phyloP scores from a whole-genome alignment of 192 early-diverging fungal species.

The Linnemannia exigua region DNA sequence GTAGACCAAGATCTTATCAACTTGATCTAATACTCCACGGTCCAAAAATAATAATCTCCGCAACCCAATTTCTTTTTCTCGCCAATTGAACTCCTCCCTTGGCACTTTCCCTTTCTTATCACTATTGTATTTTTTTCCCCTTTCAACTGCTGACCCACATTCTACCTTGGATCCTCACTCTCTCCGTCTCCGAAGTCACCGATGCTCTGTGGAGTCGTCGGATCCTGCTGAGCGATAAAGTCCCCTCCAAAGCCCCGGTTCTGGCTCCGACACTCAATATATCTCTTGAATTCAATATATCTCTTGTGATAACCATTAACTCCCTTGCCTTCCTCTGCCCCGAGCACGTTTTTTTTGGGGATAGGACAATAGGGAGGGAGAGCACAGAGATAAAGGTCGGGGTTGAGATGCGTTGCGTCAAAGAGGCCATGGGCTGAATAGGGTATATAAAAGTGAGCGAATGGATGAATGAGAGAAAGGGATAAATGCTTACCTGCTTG shows the following conservation, averaged over 20 bases:
- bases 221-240: not conserved
- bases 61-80: slow-evolving; percentile 14
- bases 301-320: not conserved
- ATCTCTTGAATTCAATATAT: not conserved
- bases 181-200: not conserved
- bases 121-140: not conserved
- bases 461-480: not conserved
- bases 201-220: slow-evolving; percentile 3
- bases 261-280: not conserved
- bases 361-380: not conserved
- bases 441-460: no score
- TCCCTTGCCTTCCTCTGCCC: not conserved
- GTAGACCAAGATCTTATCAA: slow-evolving; percentile 38
- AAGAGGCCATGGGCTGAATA: not conserved
- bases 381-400: slow-evolving; percentile 4
- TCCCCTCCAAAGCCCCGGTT: not conserved
- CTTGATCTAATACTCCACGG: slow-evolving; percentile 5
- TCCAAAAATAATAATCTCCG: slow-evolving; percentile 45
- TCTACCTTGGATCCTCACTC: not conserved
- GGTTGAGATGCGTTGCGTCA: not conserved
- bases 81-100: slow-evolving; percentile 17
- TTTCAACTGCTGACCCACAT: not conserved
- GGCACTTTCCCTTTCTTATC: not conserved
- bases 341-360: slow-evolving; percentile 1
- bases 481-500: slow-evolving; percentile 31